Conservation (phyloP, 2,329 filamentous ascomycete species). For the Plenodomus lindquistii region DNA sequence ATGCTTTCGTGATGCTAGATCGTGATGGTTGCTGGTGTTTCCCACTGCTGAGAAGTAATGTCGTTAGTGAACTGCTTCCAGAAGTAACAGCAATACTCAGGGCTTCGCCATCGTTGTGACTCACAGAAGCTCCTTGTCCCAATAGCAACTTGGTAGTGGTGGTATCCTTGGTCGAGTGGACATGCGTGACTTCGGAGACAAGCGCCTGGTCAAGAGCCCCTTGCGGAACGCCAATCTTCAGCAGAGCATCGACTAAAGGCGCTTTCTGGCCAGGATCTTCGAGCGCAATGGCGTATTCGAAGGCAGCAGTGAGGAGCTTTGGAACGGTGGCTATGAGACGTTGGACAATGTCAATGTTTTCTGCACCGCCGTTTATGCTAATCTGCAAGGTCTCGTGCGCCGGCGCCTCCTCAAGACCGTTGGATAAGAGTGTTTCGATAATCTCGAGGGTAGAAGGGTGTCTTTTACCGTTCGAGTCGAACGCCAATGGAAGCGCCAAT, state of each 20-base stretch:
- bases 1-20: constrained; percentile 31
- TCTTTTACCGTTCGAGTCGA: constrained; percentile 26
- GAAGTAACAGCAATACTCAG: constrained; percentile 59
- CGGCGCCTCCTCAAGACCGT: constrained; percentile 28
- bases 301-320: constrained; percentile 28
- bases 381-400: constrained; percentile 27
- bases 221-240: constrained; percentile 34
- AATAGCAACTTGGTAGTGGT: constrained; percentile 34
- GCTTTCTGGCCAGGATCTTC: constrained; percentile 27
- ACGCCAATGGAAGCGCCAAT: constrained; percentile 33
- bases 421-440: constrained; percentile 31
- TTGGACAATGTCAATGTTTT: constrained; percentile 39
- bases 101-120: constrained; percentile 59
- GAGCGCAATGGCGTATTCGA: constrained; percentile 29
- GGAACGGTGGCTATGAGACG: constrained; percentile 28
- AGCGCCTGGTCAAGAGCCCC: constrained; percentile 35
- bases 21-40: constrained; percentile 27
- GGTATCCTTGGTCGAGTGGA: constrained; percentile 23
- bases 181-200: constrained; percentile 26
- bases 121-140: constrained; percentile 46
- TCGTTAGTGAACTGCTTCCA: constrained; percentile 56
- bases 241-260: constrained; percentile 28
- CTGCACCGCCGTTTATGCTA: constrained; percentile 32
- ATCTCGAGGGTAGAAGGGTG: constrained; percentile 27
- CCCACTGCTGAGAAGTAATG: constrained; percentile 53